These are phyloP conservation scores for Dactylellina parvicollis DNA, from an alignment of 2,329 filamentous ascomycete species.

Conservation along the genomic window DNA sequence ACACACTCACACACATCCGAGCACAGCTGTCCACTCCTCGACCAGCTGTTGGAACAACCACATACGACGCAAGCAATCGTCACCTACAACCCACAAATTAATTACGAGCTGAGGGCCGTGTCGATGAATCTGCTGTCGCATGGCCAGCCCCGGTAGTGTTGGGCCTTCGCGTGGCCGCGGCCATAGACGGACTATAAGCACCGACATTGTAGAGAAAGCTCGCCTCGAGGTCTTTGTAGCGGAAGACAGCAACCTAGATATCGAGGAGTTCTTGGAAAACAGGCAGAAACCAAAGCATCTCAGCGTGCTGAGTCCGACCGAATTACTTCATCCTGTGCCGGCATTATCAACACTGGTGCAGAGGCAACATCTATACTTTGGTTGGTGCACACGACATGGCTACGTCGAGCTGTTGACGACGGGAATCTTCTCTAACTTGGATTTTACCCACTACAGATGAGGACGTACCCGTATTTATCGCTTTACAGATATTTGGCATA, in stretches of 20 bases:
- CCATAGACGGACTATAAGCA: constrained; percentile 59
- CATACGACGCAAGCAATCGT: not conserved
- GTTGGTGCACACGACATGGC: constrained; percentile 62
- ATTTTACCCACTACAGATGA: constrained; percentile 69
- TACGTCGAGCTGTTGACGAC: constrained; percentile 54
- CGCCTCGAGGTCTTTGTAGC: constrained; percentile 72
- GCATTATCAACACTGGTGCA: constrained; percentile 70
- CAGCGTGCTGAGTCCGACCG: constrained; percentile 56
- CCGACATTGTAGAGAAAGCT: constrained; percentile 69
- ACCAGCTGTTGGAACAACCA: constrained; percentile 12
- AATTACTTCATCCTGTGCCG: constrained; percentile 58
- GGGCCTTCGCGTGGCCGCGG: constrained; percentile 58
- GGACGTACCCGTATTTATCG: constrained; percentile 73
- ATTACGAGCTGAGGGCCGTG: constrained; percentile 28
- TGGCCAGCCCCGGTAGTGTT: constrained; percentile 52
- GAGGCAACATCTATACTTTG: constrained; percentile 76
- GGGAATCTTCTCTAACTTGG: not conserved
- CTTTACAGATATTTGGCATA: constrained; percentile 71
- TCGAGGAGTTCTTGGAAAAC: constrained; percentile 63
- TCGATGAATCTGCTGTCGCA: constrained; percentile 47
- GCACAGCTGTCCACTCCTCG: constrained; percentile 9
- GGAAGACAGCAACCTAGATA: constrained; percentile 67
- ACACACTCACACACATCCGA: constrained; percentile 3
- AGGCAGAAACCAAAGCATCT: constrained; percentile 56
- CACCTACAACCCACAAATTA: constrained; percentile 2